Evolutionary conservation across 345 rosid species (phyloP).

Genomic region (Brassica carinata): DNA sequence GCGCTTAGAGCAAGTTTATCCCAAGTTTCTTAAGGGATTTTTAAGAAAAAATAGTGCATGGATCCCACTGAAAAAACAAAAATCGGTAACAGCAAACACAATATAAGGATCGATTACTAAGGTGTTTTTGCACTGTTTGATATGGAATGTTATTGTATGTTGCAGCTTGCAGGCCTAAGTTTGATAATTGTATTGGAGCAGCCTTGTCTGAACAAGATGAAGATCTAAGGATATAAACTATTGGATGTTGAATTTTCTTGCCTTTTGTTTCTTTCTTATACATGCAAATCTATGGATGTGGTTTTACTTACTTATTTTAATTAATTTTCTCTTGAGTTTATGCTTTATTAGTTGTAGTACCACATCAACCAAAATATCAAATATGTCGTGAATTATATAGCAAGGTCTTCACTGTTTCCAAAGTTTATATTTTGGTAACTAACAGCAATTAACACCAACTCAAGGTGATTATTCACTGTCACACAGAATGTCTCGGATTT

Average conservation of each 20-base stretch:
- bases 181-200: background rate
- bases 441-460: background rate
- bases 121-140: too few species aligned
- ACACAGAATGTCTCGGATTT: background rate
- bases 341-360: background rate
- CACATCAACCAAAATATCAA: too few species aligned
- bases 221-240: background rate
- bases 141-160: background rate
- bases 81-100: too few species aligned
- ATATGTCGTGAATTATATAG: too few species aligned
- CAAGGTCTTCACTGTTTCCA: background rate
- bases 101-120: too few species aligned
- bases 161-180: background rate
- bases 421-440: background rate
- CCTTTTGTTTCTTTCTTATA: background rate
- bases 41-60: too few species aligned
- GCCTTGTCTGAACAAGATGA: background rate
- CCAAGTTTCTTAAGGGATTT: too few species aligned
- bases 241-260: background rate
- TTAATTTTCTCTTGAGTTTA: background rate
- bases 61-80: too few species aligned
- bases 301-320: too few species aligned
- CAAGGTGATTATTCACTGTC: background rate
- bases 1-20: conserved; percentile 52
- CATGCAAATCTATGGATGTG: too few species aligned